Evolutionary conservation across 495 filamentous ascomycete genomes (phyloP).

Genomic region (Aspergillus mulundensis): DNA sequence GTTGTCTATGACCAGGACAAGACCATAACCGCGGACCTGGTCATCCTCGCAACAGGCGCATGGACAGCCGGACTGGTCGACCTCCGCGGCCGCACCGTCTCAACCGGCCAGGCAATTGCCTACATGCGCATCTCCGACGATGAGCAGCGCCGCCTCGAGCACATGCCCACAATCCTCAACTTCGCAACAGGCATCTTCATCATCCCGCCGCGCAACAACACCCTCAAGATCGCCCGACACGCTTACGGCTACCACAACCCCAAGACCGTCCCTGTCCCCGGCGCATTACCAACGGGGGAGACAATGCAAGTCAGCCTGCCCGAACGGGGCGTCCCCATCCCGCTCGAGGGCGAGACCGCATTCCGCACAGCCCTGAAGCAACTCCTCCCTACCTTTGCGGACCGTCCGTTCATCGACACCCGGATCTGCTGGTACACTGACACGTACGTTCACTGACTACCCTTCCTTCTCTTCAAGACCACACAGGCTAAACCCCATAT

Average conservation of each 20-base stretch:
- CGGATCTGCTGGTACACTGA: slow-evolving; percentile 89
- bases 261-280: slow-evolving; percentile 38
- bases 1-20: slow-evolving; percentile 51
- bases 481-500: no score
- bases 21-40: slow-evolving; percentile 62
- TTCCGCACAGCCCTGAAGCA: slow-evolving; percentile 58
- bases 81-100: slow-evolving; percentile 66
- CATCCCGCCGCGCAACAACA: slow-evolving; percentile 66
- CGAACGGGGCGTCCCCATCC: slow-evolving; percentile 33
- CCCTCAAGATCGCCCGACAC: slow-evolving; percentile 81
- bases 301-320: slow-evolving; percentile 42
- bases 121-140: slow-evolving; percentile 68
- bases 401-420: slow-evolving; percentile 63
- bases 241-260: slow-evolving; percentile 79
- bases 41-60: slow-evolving; percentile 78
- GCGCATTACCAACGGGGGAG: slow-evolving; percentile 3
- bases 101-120: slow-evolving; percentile 75
- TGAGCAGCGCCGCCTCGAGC: slow-evolving; percentile 59
- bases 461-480: neutral
- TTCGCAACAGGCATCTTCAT: slow-evolving; percentile 77
- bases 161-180: slow-evolving; percentile 75
- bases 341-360: slow-evolving; percentile 59
- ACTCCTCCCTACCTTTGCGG: slow-evolving; percentile 58
- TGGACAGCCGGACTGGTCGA: slow-evolving; percentile 78
- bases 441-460: slow-evolving; percentile 44